Conservation (phyloP, 768 basidiomycete genomes). For the Kwoniella botswanensis region DNA sequence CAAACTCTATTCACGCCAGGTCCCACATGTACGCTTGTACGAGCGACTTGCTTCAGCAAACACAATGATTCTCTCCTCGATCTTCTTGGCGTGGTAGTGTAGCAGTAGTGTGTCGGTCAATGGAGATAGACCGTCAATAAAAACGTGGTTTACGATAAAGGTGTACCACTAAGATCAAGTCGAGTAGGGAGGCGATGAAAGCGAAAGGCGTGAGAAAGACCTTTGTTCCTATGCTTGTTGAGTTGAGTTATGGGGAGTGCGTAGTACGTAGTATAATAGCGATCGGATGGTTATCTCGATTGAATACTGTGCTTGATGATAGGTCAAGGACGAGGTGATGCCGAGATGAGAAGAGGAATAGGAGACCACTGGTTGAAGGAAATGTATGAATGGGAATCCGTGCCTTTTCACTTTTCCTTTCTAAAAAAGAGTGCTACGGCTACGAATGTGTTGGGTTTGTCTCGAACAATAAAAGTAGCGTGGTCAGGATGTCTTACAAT, state of each 20-base stretch:
- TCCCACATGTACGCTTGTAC: too few species aligned
- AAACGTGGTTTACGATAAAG: background rate
- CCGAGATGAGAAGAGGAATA: background rate
- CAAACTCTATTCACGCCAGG: background rate
- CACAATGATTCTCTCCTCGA: background rate
- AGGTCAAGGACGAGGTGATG: background rate
- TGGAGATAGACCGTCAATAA: background rate
- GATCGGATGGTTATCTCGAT: constrained; percentile 4
- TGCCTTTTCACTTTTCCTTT: background rate
- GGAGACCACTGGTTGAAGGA: background rate
- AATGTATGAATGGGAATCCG: constrained; percentile 13
- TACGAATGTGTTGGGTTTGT: background rate
- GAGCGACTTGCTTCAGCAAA: too few species aligned
- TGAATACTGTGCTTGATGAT: constrained; percentile 10
- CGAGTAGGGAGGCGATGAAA: background rate
- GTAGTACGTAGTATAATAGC: constrained; percentile 2
- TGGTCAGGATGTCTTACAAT: background rate
- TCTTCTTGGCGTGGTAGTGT: background rate
- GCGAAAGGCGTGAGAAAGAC: constrained; percentile 1
- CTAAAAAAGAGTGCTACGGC: background rate
- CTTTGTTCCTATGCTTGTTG: constrained; percentile 4
- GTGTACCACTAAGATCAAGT: background rate
- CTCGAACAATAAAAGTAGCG: background rate
- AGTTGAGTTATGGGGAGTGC: background rate
- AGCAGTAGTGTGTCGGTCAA: background rate